These are phyloP conservation scores for Prototheca wickerhamii DNA, from an alignment of 163 green algal species.

Conservation along the genomic window DNA sequence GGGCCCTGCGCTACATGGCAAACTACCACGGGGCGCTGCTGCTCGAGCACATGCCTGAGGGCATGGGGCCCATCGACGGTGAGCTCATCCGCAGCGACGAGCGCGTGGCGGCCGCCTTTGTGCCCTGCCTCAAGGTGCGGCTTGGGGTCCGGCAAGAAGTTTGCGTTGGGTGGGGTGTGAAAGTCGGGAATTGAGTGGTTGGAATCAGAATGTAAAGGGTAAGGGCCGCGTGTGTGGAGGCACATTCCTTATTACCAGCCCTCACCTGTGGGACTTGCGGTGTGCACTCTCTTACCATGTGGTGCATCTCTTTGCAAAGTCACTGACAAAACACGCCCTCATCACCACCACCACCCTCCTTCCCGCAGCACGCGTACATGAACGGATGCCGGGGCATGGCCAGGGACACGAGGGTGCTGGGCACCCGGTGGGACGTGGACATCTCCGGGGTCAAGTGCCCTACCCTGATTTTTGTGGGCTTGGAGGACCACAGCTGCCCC, in stretches of 20 bases:
- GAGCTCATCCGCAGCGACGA: constrained; percentile 2
- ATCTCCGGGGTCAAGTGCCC: neutral
- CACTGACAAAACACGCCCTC: too few species aligned
- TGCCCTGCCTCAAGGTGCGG: neutral
- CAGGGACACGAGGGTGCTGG: constrained; percentile 6
- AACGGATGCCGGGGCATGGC: constrained; percentile 5
- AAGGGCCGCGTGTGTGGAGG: too few species aligned
- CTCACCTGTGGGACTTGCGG: too few species aligned
- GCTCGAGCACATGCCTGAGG: constrained; percentile 9
- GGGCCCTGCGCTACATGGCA: constrained; percentile 5
- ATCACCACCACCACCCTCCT: too few species aligned
- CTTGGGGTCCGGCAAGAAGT: neutral
- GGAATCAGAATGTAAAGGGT: too few species aligned
- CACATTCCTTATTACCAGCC: too few species aligned
- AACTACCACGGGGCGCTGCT: neutral
- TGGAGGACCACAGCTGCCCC: neutral
- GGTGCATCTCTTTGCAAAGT: too few species aligned
- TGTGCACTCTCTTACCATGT: too few species aligned
- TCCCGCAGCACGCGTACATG: constrained; percentile 7
- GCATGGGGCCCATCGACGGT: constrained; percentile 2
- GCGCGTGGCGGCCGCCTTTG: constrained; percentile 1
- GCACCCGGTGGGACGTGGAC: constrained; percentile 6
- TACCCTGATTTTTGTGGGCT: constrained; percentile 3
- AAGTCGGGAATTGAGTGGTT: too few species aligned
- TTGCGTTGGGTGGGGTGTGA: too few species aligned